Base-by-base conservation (phyloP, 2,329 filamentous ascomycete species). In the Trichoderma brevicompactum region DNA sequence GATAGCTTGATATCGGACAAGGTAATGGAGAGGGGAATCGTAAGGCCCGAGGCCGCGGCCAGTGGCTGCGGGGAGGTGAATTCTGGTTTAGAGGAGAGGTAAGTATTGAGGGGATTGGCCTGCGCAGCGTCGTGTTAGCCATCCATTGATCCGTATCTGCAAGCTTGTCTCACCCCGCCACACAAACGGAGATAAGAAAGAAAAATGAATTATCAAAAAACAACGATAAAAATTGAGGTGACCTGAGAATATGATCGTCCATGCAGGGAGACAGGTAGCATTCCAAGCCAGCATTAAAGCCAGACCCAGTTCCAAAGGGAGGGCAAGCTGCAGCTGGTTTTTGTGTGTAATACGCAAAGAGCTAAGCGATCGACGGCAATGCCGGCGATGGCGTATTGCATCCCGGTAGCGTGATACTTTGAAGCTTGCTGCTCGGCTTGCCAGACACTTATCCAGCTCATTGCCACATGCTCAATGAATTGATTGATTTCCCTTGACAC, bases 31-130 rank as follows among this genome's bases (percentile, higher is more conserved):
- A 99, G 82, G n/a, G 95, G 95, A 73, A 99, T 99, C 2, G 95
- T 99, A 70, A 99, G 83, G 40, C 94, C 92, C 48, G 93, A 94
- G 64, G 92, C 89, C 52, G 95, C 95, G 54, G 95, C 95, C 66
- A 99, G 81, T 4, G 95, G 95, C 76, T 94, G 88, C 49, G 95
- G 95, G 52, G 94, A 97, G 38, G 94, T 94, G 79, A 97, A 99
- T 60, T 87, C 87, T 49, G 95, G 94, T 76, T 96, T 94, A 36
- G 93, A 96, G 65, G 90, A 91, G 65, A 99, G 85, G 75, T 96
- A 97, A 53, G 95, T 99, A 79, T 98, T 97, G 69, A 99, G 81
- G 63, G 95, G 95, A 78, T 99, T 99, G 70, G 94, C 95, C 87
- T 90, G 72, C 75, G 7, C 41, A 32, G 36, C 12, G 15, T 52